Base-by-base conservation (phyloP, 768 basidiomycete species). In the Hebeloma cylindrosporum region DNA sequence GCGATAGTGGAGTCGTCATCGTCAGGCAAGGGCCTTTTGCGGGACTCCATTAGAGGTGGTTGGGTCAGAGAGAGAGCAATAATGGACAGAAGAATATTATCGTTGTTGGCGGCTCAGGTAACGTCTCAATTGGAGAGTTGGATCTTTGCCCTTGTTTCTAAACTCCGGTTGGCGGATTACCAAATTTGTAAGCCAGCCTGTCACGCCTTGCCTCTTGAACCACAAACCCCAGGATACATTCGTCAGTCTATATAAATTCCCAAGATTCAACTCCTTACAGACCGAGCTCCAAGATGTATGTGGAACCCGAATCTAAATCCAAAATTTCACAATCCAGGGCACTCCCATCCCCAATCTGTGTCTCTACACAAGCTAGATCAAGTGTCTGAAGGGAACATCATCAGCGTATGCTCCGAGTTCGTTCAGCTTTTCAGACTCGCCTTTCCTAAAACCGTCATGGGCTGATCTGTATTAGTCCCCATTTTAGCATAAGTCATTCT, bases 311-410 rank as follows among this genome's bases (percentile, higher is more conserved):
- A 48, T 74, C 70, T 58, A 78, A 53, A 46, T 85, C 75, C 13
- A 92, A 57, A 43, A 97, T 78, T 65, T 99, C 93, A 61, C 95
- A 98, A 64, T 99, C 96, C 16, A 79, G 71, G 45, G 59, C 59
- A 38, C 80, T 77, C 1, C 87, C 87, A 45, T 88, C 77, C 5
- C 92, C 93, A 41, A 95, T 83, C 64, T 98, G 94, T 17, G 93
- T 90, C 66, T 97, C 95, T 7, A 98, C 80, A 58, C 95, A 98
- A 7, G 89, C 75, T 52, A 93, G 78, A 56, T 92, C 89, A 66
- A 92, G 76, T 8, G 71, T 62, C 86, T 91, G 59, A 5, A 27
- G 45, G 14, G 47, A 48, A 45, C 48, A 26, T 16, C 10, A 47
- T 65, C 25, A 65, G 13, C 13, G 27, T 38, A 41, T 21, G 29